Evolutionary conservation across 305 asterid genomes (phyloP).

Genomic region (Fraxinus greggii): DNA sequence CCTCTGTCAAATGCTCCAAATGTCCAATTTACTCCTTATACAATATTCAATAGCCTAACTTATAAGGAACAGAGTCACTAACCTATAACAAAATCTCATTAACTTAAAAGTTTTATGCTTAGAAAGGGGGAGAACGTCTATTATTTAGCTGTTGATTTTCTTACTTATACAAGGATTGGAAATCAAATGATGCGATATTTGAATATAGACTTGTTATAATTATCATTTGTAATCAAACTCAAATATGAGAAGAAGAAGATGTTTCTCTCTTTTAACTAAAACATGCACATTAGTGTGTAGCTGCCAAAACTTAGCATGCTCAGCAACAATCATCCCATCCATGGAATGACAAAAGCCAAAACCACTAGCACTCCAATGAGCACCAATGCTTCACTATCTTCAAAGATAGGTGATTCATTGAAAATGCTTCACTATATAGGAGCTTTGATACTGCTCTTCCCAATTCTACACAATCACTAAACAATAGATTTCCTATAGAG

Average conservation of each 20-base stretch:
- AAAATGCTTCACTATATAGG: not conserved
- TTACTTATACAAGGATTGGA: not conserved
- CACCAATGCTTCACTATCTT: not conserved
- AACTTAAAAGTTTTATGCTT: not conserved
- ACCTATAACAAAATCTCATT: constrained; percentile 25
- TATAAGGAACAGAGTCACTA: constrained; percentile 46
- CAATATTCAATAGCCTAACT: constrained; percentile 72
- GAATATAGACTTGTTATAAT: not conserved
- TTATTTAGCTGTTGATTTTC: not conserved
- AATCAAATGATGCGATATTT: not conserved
- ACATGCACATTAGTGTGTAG: not conserved
- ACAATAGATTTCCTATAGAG: too few species aligned
- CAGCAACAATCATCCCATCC: not conserved
- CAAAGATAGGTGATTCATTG: not conserved
- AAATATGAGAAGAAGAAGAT: not conserved
- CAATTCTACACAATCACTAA: too few species aligned
- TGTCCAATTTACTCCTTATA: constrained; percentile 72
- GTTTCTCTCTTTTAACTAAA: not conserved
- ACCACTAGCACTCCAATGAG: not conserved
- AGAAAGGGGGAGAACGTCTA: not conserved
- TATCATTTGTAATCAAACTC: not conserved
- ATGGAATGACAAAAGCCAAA: not conserved
- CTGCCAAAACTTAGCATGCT: not conserved
- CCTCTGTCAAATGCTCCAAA: constrained; percentile 96
- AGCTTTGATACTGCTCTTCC: not conserved